These are phyloP conservation scores for Murraya koenigii DNA, from an alignment of 345 rosid genomes.

Conservation along the genomic window DNA sequence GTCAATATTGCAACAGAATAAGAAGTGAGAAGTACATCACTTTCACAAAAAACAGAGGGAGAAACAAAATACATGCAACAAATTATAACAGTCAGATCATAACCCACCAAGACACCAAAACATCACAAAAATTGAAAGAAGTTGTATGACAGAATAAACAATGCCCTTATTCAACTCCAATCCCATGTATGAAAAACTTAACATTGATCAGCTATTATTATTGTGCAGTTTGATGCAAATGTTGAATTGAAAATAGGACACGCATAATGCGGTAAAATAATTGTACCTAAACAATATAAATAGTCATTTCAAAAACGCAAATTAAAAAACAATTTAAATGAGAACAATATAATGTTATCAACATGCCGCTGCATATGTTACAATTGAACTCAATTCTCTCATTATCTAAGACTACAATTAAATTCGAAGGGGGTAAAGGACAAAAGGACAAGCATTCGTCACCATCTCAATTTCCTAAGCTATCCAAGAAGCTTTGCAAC, in stretches of 20 bases:
- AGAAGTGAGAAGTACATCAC: no score
- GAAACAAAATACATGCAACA: neutral
- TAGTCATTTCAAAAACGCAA: no score
- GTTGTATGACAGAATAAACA: neutral
- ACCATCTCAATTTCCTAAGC: constrained; percentile 37
- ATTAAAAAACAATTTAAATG: neutral
- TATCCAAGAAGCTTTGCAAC: constrained; percentile 70
- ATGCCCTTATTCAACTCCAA: neutral
- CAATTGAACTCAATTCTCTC: constrained; percentile 39
- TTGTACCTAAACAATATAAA: neutral
- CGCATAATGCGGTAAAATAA: neutral
- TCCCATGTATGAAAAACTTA: neutral
- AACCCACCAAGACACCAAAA: neutral
- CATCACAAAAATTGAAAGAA: neutral
- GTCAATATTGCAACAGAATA: neutral
- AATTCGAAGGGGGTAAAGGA: neutral
- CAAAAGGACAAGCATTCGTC: constrained; percentile 3
- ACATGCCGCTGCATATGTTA: constrained; percentile 45
- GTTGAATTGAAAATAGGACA: neutral
- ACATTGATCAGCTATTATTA: neutral
- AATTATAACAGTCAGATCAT: neutral
- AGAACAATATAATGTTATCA: constrained; percentile 16
- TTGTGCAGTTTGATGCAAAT: neutral
- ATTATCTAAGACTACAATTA: constrained; percentile 25
- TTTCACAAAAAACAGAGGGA: neutral